Conservation (phyloP, 164 flowering plant genomes). For the Berberis vulgaris region DNA sequence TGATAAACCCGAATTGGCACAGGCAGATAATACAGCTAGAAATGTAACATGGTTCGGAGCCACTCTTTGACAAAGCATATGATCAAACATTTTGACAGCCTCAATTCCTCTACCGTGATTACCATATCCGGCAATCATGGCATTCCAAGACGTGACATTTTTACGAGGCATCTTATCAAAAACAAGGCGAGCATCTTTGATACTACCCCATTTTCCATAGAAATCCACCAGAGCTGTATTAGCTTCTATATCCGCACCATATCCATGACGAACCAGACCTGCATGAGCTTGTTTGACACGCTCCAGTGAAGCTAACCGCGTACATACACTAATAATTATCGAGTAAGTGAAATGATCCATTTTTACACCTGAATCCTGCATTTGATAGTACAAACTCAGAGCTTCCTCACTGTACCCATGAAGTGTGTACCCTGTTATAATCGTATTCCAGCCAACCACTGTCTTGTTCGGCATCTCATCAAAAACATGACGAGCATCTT, state of each 20-base stretch:
- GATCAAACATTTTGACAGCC: slow-evolving; percentile 22
- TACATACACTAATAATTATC: slow-evolving; percentile 39
- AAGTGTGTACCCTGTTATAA: slow-evolving; percentile 63
- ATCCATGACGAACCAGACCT: slow-evolving; percentile 45
- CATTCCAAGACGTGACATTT: slow-evolving; percentile 30
- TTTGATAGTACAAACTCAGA: slow-evolving; percentile 38
- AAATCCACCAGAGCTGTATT: slow-evolving; percentile 58
- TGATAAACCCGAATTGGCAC: slow-evolving; percentile 36
- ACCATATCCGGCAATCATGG: slow-evolving; percentile 28
- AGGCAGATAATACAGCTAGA: slow-evolving; percentile 35
- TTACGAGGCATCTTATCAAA: slow-evolving; percentile 48
- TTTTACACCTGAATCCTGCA: slow-evolving; percentile 52
- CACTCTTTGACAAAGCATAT: slow-evolving; percentile 23
- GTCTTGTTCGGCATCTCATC: slow-evolving; percentile 57
- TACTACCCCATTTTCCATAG: slow-evolving; percentile 64
- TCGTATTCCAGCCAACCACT: slow-evolving; percentile 57
- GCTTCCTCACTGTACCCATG: slow-evolving; percentile 64
- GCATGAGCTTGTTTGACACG: slow-evolving; percentile 72
- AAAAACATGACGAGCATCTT: slow-evolving; percentile 47
- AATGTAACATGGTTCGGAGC: slow-evolving; percentile 27
- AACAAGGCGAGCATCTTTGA: slow-evolving; percentile 49
- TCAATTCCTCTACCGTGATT: slow-evolving; percentile 25
- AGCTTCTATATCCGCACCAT: slow-evolving; percentile 49
- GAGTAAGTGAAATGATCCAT: slow-evolving; percentile 63
- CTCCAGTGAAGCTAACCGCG: slow-evolving; percentile 48